Percentiles rank a stretch among this genome's conserved stretches.
Evolutionary conservation across 2,329 filamentous ascomycete species (phyloP).

Genomic region (Epichloe aotearoae): DNA sequence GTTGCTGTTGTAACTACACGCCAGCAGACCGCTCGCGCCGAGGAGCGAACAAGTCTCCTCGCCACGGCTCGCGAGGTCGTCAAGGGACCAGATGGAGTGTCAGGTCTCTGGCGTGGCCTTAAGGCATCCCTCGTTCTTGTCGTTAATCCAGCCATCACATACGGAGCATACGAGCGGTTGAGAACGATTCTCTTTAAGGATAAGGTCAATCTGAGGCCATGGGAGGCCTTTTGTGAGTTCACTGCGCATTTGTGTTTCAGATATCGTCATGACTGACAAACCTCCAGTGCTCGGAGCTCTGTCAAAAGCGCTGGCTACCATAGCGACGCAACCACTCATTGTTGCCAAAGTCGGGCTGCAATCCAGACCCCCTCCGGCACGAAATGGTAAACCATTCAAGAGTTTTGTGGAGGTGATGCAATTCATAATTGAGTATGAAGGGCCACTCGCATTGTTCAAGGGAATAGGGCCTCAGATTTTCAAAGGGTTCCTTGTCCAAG

Average conservation of each 20-base stretch:
- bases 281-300: constrained; percentile 69
- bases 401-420: constrained; percentile 89
- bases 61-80: constrained; percentile 84
- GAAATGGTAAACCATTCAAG: constrained; percentile 84
- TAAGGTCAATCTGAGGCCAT: constrained; percentile 60
- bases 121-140: constrained; percentile 94
- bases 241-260: background rate
- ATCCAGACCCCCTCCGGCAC: constrained; percentile 73
- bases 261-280: background rate
- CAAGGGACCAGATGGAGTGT: constrained; percentile 76
- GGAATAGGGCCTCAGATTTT: constrained; percentile 88
- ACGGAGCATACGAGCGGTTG: constrained; percentile 87
- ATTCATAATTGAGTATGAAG: constrained; percentile 86
- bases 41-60: constrained; percentile 71
- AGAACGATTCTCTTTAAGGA: constrained; percentile 66
- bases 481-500: constrained; percentile 88
- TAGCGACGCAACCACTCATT: constrained; percentile 87
- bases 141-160: constrained; percentile 93
- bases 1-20: constrained; percentile 91
- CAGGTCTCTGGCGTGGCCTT: constrained; percentile 83
- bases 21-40: constrained; percentile 83
- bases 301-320: constrained; percentile 84
- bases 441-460: constrained; percentile 77
- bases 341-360: constrained; percentile 96
- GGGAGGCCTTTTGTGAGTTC: constrained; percentile 80